Conservation (phyloP, 2,329 filamentous ascomycete species). For the Orbilia blumenaviensis region DNA sequence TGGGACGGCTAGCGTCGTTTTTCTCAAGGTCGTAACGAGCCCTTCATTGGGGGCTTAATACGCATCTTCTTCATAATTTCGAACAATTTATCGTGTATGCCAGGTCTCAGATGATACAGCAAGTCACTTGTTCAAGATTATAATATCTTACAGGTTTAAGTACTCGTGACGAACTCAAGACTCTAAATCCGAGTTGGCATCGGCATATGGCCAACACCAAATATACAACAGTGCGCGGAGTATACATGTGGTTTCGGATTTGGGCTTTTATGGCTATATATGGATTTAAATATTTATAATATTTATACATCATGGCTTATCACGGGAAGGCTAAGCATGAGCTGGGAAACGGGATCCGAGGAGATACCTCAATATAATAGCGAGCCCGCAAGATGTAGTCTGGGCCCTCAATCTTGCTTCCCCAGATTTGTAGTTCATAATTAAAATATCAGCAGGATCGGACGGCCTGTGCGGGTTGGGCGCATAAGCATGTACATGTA, state of each 20-base stretch:
- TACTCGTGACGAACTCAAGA: not conserved
- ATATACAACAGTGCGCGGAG: not conserved
- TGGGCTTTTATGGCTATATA: no score
- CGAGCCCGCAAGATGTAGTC: no score
- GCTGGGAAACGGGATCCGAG: no score
- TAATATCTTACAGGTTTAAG: not conserved
- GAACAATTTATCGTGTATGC: not conserved
- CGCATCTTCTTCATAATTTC: not conserved
- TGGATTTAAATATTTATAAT: not conserved
- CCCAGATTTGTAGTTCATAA: not conserved
- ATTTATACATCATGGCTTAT: no score
- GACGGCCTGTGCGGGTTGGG: no score
- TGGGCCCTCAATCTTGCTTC: not conserved
- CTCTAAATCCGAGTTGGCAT: not conserved
- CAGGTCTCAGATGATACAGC: no score
- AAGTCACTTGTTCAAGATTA: not conserved
- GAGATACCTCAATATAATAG: no score
- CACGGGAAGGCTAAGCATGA: no score
- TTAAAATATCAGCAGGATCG: no score
- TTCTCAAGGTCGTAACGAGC: constrained; percentile 4
- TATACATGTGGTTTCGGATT: not conserved
- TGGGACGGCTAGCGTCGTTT: not conserved
- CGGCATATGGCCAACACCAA: not conserved
- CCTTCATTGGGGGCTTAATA: not conserved
- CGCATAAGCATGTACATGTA: not conserved